Conservation (phyloP, 495 filamentous ascomycete genomes). For the Trichocladium antarcticum region DNA sequence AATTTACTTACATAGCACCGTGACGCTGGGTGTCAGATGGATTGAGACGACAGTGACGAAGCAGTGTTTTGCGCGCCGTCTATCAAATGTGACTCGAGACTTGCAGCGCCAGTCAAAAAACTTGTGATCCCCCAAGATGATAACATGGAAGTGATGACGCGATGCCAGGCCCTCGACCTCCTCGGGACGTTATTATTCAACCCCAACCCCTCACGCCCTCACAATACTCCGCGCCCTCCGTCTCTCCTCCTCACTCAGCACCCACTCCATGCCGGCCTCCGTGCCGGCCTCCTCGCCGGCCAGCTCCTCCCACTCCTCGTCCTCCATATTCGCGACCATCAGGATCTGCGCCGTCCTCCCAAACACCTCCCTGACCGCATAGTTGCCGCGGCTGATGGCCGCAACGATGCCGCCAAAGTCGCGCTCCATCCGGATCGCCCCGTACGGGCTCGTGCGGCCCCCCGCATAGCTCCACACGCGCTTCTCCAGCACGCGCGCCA, state of each 20-base stretch:
- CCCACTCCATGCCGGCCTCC: constrained; percentile 42
- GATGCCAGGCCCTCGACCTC: neutral
- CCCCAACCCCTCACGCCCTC: constrained; percentile 7
- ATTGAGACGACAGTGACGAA: too few relatives aligned
- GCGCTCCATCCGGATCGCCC: constrained; percentile 76
- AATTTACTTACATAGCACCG: too few relatives aligned
- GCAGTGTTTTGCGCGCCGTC: too few relatives aligned
- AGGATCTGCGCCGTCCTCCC: constrained; percentile 70
- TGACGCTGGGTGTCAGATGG: too few relatives aligned
- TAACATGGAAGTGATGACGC: too few relatives aligned
- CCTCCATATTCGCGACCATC: constrained; percentile 90
- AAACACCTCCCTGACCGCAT: constrained; percentile 73
- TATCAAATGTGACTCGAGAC: too few relatives aligned
- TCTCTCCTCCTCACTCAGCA: constrained; percentile 45
- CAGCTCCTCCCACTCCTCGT: constrained; percentile 87
- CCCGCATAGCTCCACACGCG: constrained; percentile 72
- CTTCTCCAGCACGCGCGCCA: constrained; percentile 73
- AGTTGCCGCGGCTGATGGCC: constrained; percentile 64
- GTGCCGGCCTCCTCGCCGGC: constrained; percentile 23
- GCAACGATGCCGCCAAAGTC: constrained; percentile 73
- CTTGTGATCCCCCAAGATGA: too few relatives aligned
- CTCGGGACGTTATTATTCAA: neutral
- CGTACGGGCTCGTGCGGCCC: constrained; percentile 64
- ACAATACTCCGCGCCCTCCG: constrained; percentile 43
- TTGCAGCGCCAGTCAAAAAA: too few relatives aligned